These are phyloP conservation scores for Hansenula sp. DNA, from an alignment of 1,139 yeast species.

Conservation along the genomic window DNA sequence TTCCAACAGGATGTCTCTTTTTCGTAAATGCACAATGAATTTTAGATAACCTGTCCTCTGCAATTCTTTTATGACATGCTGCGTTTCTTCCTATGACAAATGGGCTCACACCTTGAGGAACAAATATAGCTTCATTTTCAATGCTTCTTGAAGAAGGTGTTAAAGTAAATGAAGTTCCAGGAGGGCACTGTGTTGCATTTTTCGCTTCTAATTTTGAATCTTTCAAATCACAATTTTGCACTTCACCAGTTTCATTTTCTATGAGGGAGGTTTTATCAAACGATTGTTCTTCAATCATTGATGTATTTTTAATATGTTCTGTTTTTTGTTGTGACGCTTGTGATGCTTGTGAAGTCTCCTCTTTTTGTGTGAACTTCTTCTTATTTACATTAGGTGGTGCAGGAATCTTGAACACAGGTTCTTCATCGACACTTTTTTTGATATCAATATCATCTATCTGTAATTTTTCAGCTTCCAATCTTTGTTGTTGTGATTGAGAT, in stretches of 20 bases:
- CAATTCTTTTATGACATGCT: conserved; percentile 52
- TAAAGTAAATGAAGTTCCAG: conserved; percentile 47
- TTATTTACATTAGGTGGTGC: conserved; percentile 21
- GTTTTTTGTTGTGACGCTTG: conserved; percentile 13
- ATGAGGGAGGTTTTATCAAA: conserved; percentile 18
- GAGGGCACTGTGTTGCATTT: conserved; percentile 24
- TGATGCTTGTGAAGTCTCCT: conserved; percentile 8
- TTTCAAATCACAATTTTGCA: not conserved
- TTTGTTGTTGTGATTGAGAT: conserved; percentile 64
- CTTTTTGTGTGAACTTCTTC: conserved; percentile 4
- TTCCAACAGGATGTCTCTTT: conserved; percentile 52
- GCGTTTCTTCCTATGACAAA: conserved; percentile 64
- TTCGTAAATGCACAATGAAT: conserved; percentile 71
- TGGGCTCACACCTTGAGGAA: conserved; percentile 60
- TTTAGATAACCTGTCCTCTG: conserved; percentile 77
- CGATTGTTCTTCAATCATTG: conserved; percentile 11
- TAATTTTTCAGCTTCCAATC: conserved; percentile 40
- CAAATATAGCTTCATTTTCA: conserved; percentile 42
- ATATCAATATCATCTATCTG: conserved; percentile 13
- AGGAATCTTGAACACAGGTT: conserved; percentile 30
- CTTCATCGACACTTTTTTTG: conserved; percentile 8
- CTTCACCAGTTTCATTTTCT: not conserved
- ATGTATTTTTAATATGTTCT: conserved; percentile 2
- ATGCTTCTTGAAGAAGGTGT: conserved; percentile 37
- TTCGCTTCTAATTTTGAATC: too few relatives aligned